Evolutionary conservation across 2,329 filamentous ascomycete species (phyloP).

Genomic region (Pseudogymnoascus sp.): DNA sequence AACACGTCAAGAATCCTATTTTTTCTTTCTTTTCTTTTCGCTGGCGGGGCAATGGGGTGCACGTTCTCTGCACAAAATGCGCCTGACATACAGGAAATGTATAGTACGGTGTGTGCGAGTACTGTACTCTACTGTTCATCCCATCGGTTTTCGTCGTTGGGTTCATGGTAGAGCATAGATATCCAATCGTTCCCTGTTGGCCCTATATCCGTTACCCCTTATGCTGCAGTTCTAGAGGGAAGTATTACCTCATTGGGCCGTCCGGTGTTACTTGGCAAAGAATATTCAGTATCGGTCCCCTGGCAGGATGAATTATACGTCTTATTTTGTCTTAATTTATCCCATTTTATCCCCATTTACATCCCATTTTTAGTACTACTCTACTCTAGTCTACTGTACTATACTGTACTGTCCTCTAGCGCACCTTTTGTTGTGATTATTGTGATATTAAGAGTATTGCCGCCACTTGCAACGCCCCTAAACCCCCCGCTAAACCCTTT

Average conservation of each 20-base stretch:
- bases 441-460: not conserved
- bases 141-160: not conserved
- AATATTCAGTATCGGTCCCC: not conserved
- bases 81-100: no score
- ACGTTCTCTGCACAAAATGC: not conserved
- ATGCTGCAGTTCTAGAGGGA: not conserved
- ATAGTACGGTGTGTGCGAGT: no score
- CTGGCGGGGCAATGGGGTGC: not conserved
- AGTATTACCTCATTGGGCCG: not conserved
- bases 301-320: not conserved
- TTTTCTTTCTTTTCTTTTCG: not conserved
- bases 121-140: not conserved
- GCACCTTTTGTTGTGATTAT: not conserved
- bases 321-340: not conserved
- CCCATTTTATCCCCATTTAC: not conserved
- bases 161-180: not conserved
- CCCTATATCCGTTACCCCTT: not conserved
- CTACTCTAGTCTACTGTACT: not conserved
- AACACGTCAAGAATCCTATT: not conserved
- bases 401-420: not conserved
- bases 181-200: not conserved
- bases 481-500: not conserved
- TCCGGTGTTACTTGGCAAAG: not conserved
- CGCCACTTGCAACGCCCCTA: not conserved
- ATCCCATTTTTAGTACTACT: not conserved